Evolutionary conservation across 257 asterid genomes (phyloP), one percentile per base, ranked within the genome.

Genomic region (Plantago elongata): DNA sequence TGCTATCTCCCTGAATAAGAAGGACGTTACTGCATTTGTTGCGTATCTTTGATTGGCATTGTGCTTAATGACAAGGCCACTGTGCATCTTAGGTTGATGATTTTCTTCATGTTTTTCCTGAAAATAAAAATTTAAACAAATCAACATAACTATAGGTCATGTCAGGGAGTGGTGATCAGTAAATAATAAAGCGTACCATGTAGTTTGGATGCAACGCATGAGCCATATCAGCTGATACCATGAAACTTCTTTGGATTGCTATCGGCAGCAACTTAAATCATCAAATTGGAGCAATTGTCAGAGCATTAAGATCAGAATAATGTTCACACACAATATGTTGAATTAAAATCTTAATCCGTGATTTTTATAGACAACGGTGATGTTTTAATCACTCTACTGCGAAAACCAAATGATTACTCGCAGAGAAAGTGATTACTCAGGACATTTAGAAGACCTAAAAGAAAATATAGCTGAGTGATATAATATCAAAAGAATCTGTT

Each of bases 141-240:
- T 13, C 13, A 34, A 57, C 45, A 38, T 57, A 9, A n/a, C 27
- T 37, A 57, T 57, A 57, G 27, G 15, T 37, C 34, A 22, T 57
- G 43, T 2, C 7, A 57, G 7, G 47, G 46, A 34, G 43, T 37
- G 34, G 27, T 40, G n/a, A 22, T n/a, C 38, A 54, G 57, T 49
- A 69, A 49, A 15, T 27, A 17, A 40, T n/a, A 15, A 27, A 40
- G 38, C 70, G n/a, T 81, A 93, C 97, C 92, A 81, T 77, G 64
- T 87, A 93, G 73, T 93, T 89, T 11, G 99, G 99, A 75, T 89
- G 99, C 77, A 89, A 70, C 51, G 96, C 97, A 71, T 93, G 99
- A 34, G 99, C 99, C 99, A 93, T 93, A 73, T 93, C 99, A 56
- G 99, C 99, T 16, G 99, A 93, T 13, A 93, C 90, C 29, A 93